These are phyloP conservation scores for Monilinia fructicola DNA, from an alignment of 2,329 filamentous ascomycete species.

Conservation along the genomic window DNA sequence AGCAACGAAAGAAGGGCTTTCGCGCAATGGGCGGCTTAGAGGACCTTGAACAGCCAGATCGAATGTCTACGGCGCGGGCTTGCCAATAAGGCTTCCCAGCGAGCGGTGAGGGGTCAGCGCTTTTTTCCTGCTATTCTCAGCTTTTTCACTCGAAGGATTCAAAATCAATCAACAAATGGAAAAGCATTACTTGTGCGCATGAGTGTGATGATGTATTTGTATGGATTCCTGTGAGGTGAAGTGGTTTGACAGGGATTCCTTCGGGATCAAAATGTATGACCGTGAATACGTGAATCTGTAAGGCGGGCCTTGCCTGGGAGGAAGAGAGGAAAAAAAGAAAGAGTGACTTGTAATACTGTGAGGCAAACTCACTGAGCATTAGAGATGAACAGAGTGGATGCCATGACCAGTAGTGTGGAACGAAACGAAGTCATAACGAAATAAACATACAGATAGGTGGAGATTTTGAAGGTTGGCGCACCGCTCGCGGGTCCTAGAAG, in stretches of 20 bases:
- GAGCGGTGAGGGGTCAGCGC: conserved; percentile 33
- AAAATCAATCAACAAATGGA: conserved; percentile 28
- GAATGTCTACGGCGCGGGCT: conserved; percentile 35
- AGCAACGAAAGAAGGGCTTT: conserved; percentile 39
- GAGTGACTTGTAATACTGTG: conserved; percentile 24
- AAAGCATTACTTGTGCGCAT: conserved; percentile 32
- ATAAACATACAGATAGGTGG: conserved; percentile 31
- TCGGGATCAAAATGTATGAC: conserved; percentile 27
- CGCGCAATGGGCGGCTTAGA: conserved; percentile 40
- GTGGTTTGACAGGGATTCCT: conserved; percentile 35
- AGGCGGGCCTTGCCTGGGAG: conserved; percentile 26
- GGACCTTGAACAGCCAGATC: conserved; percentile 46
- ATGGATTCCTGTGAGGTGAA: conserved; percentile 34
- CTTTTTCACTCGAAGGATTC: conserved; percentile 28
- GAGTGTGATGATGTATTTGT: conserved; percentile 30
- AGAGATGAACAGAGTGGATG: conserved; percentile 31
- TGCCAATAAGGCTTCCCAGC: conserved; percentile 36
- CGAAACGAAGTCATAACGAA: conserved; percentile 27
- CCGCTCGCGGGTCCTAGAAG: conserved; percentile 33
- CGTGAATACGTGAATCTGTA: conserved; percentile 25
- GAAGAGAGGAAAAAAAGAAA: conserved; percentile 25
- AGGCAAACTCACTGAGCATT: conserved; percentile 25
- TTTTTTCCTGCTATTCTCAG: conserved; percentile 32
- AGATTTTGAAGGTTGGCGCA: conserved; percentile 29
- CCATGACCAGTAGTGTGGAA: conserved; percentile 30